Evolutionary conservation across 2,329 filamentous ascomycete genomes (phyloP).

Genomic region (Alternaria solani): DNA sequence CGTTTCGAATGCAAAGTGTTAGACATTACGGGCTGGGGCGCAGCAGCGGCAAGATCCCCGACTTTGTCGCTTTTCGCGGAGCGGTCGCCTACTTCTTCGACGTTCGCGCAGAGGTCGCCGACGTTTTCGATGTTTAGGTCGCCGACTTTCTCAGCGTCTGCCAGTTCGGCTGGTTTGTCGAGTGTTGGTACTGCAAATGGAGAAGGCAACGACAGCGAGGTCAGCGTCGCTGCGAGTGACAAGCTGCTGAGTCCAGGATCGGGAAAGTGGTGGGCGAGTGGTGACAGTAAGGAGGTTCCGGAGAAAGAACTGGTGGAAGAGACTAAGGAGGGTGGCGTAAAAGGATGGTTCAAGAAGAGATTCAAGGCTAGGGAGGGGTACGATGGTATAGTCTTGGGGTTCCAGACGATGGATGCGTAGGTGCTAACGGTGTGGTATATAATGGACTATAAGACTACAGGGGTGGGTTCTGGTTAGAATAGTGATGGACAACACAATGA

Average conservation of each 20-base stretch:
- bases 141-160: background rate
- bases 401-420: background rate
- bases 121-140: background rate
- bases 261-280: background rate
- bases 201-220: background rate
- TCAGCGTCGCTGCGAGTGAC: background rate
- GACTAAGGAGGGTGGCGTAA: background rate
- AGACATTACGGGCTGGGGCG: background rate
- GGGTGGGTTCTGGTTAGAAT: too few species aligned
- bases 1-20: slow-evolving; percentile 2
- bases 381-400: background rate
- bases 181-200: background rate
- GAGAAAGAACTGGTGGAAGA: background rate
- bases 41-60: background rate
- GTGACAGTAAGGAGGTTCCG: background rate
- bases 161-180: background rate
- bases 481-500: too few species aligned
- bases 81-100: background rate
- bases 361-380: slow-evolving; percentile 3
- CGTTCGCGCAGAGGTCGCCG: background rate
- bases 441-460: too few species aligned
- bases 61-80: background rate
- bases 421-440: too few species aligned
- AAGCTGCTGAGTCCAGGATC: background rate
- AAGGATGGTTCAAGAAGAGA: background rate